A percentile compares a stretch with the other conserved stretches of the same genome.
Evolutionary conservation across 2,329 filamentous ascomycete genomes (phyloP).

Genomic region (Byssoonygena ceratinophila): DNA sequence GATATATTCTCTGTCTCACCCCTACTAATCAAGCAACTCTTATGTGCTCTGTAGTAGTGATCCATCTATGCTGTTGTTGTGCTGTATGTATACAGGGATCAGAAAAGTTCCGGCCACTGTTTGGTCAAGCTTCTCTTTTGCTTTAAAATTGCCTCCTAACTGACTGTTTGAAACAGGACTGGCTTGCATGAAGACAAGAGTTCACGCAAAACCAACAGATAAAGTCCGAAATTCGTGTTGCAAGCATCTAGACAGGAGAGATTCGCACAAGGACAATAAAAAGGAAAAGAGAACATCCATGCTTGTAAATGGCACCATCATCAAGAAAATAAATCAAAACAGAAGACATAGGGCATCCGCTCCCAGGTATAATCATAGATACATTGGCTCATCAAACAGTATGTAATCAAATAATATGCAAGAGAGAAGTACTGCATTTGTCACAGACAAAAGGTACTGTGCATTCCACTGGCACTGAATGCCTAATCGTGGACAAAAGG

Average conservation of each 20-base stretch:
- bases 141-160: background rate
- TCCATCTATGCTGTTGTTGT: background rate
- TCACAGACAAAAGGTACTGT: background rate
- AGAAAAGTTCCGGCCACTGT: background rate
- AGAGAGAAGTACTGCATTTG: background rate
- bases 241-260: background rate
- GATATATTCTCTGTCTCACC: background rate
- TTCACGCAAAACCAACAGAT: no score
- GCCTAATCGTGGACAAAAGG: no score
- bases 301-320: background rate
- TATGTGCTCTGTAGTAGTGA: no score
- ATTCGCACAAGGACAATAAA: background rate
- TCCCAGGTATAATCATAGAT: background rate
- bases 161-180: no score
- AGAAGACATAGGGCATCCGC: background rate
- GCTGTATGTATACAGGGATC: background rate
- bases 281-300: background rate
- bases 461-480: no score
- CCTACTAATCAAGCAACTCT: no score
- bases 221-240: no score
- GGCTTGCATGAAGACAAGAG: no score
- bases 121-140: background rate
- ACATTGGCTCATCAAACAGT: background rate
- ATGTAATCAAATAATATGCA: background rate
- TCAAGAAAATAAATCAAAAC: background rate